Percentiles rank a stretch among this genome's conserved stretches.
Evolutionary conservation across 257 asterid species (phyloP).

Genomic region (Nicotiana noctiflora): DNA sequence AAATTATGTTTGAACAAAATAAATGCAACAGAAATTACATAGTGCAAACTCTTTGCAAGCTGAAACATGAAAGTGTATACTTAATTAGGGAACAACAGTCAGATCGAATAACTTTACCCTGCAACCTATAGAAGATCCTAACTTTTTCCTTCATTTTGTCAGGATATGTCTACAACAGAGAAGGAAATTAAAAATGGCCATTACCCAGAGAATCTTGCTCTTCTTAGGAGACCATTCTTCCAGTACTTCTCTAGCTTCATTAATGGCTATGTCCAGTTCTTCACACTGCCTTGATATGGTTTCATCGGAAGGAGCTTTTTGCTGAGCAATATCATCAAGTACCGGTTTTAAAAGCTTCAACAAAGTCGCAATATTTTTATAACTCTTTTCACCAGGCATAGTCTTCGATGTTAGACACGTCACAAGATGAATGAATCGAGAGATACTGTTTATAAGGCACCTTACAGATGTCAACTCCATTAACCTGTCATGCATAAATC

Average conservation of each 20-base stretch:
- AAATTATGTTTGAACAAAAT: neutral
- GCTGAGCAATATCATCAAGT: conserved; percentile 51
- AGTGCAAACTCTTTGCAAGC: neutral
- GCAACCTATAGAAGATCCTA: neutral
- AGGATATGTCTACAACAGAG: neutral
- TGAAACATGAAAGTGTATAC: neutral
- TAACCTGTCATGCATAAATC: conserved; percentile 35
- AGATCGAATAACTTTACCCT: neutral
- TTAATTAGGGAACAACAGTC: neutral
- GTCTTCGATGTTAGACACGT: conserved; percentile 47
- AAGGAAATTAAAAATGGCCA: conserved; percentile 18
- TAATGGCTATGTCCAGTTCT: conserved; percentile 67
- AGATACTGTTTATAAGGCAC: conserved; percentile 79
- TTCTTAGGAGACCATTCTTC: conserved; percentile 85
- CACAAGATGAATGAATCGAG: conserved; percentile 84
- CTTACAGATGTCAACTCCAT: conserved; percentile 70
- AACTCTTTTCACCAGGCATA: conserved; percentile 68
- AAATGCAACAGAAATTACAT: neutral
- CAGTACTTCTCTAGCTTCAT: conserved; percentile 79
- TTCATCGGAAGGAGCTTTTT: conserved; percentile 40
- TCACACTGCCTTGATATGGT: conserved; percentile 51
- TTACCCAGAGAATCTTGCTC: conserved; percentile 90
- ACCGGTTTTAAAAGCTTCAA: conserved; percentile 69
- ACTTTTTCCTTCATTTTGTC: neutral
- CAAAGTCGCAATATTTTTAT: conserved; percentile 37